Percentiles rank a stretch among this genome's conserved stretches.
These are phyloP conservation scores for Xylaria digitata DNA, from an alignment of 2,329 filamentous ascomycete genomes.

Conservation along the genomic window DNA sequence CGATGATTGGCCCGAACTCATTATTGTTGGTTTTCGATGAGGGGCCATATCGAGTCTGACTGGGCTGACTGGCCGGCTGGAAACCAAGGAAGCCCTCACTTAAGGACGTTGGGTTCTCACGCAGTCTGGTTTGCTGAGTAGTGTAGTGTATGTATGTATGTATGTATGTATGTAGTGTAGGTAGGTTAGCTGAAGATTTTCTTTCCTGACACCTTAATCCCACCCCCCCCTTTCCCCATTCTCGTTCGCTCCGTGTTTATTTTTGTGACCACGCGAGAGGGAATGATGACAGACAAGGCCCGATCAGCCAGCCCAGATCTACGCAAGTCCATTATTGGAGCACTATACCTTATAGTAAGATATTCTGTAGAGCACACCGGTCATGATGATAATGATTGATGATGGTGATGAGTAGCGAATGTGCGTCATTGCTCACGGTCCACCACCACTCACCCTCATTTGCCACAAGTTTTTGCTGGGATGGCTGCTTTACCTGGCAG, in stretches of 20 bases:
- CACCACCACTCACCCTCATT: neutral
- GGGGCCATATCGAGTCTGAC: conserved; percentile 21
- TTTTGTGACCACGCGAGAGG: conserved; percentile 37
- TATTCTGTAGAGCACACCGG: conserved; percentile 12
- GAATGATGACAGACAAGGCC: conserved; percentile 18
- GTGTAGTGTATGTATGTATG: too few species aligned
- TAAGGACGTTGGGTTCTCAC: conserved; percentile 18
- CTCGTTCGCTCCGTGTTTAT: conserved; percentile 28
- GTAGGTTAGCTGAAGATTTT: conserved; percentile 2
- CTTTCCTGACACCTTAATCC: neutral
- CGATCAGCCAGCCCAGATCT: conserved; percentile 16
- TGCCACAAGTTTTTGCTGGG: neutral
- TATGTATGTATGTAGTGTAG: neutral
- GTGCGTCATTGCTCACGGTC: conserved; percentile 23
- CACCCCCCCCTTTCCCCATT: neutral
- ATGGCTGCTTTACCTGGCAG: neutral
- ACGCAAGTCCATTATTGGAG: neutral
- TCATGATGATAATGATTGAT: conserved; percentile 1
- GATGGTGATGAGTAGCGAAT: conserved; percentile 8
- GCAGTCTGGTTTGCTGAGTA: neutral
- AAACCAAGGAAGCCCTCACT: conserved; percentile 13
- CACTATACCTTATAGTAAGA: conserved; percentile 9
- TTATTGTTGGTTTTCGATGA: conserved; percentile 20
- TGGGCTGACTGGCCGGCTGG: conserved; percentile 20
- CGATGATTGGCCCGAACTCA: conserved; percentile 15